These are phyloP conservation scores for Microstegium vimineum DNA, from an alignment of 176 grass and related monocot species.

Conservation along the genomic window DNA sequence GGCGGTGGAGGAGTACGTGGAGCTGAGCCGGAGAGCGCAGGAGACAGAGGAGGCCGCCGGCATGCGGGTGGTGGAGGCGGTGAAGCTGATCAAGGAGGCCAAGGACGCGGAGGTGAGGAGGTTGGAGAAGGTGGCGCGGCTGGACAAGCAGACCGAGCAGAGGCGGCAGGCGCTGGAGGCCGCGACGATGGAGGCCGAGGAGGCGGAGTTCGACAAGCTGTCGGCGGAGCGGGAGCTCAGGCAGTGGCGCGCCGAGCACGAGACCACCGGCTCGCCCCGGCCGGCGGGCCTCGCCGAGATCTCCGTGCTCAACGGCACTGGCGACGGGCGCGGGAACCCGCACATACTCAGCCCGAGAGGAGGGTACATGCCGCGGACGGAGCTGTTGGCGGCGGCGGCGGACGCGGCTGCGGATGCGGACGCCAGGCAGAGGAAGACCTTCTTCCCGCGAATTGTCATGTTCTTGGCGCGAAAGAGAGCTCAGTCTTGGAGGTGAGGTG, in stretches of 20 bases:
- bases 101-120: constrained; percentile 60
- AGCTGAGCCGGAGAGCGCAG: constrained; percentile 49
- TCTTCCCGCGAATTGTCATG: constrained; percentile 66
- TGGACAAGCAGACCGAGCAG: constrained; percentile 32
- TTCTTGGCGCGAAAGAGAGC: constrained; percentile 69
- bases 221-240: constrained; percentile 57
- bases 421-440: constrained; percentile 31
- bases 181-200: constrained; percentile 47
- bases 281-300: constrained; percentile 50
- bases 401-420: not conserved
- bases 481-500: constrained; percentile 54
- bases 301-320: constrained; percentile 19
- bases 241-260: constrained; percentile 43
- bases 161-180: constrained; percentile 39
- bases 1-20: constrained; percentile 48
- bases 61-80: constrained; percentile 46
- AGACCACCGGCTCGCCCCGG: constrained; percentile 21
- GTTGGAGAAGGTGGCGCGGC: constrained; percentile 31
- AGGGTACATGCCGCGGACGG: constrained; percentile 37
- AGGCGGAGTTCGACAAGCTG: constrained; percentile 33
- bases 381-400: not conserved
- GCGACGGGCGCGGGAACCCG: constrained; percentile 17
- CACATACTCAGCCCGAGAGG: constrained; percentile 49
- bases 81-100: constrained; percentile 51
- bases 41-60: constrained; percentile 53